Evolutionary conservation across 768 basidiomycete species (phyloP).

Genomic region (Tubosaeta sp.): DNA sequence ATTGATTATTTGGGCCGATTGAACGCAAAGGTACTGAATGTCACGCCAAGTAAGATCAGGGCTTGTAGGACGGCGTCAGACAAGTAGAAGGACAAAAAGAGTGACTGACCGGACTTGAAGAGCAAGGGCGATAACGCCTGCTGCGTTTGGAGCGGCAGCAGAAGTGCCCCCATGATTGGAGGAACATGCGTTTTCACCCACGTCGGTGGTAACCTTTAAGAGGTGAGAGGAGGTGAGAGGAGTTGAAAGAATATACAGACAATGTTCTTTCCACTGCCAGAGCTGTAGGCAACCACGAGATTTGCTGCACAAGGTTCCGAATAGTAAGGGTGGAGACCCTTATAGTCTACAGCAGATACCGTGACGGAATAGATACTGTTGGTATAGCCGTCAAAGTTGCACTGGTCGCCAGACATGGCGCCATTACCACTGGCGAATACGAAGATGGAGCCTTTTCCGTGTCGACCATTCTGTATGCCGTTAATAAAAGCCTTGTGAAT

Average conservation of each 20-base stretch:
- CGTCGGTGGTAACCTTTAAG: constrained; percentile 86
- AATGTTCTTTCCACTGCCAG: constrained; percentile 90
- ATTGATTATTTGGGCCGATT: constrained; percentile 74
- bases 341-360: constrained; percentile 90
- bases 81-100: constrained; percentile 1
- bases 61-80: constrained; percentile 35
- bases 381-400: constrained; percentile 99
- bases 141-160: constrained; percentile 95
- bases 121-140: constrained; percentile 88
- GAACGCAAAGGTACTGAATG: constrained; percentile 84
- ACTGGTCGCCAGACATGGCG: constrained; percentile 86
- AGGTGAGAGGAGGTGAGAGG: constrained; percentile 12
- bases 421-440: constrained; percentile 99
- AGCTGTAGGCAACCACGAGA: constrained; percentile 94
- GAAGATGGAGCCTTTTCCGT: constrained; percentile 87
- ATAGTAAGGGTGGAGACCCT: constrained; percentile 93
- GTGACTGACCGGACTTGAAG: constrained; percentile 71
- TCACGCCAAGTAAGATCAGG: constrained; percentile 98
- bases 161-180: constrained; percentile 91
- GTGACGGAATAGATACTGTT: constrained; percentile 97
- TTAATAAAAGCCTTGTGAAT: constrained; percentile 94
- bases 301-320: constrained; percentile 98
- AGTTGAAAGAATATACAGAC: constrained; percentile 45
- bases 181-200: constrained; percentile 79
- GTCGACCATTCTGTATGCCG: constrained; percentile 86